phyloP scores from a whole-genome alignment of 1,284 basidiomycete genomes.

The Trametes hirsuta region DNA sequence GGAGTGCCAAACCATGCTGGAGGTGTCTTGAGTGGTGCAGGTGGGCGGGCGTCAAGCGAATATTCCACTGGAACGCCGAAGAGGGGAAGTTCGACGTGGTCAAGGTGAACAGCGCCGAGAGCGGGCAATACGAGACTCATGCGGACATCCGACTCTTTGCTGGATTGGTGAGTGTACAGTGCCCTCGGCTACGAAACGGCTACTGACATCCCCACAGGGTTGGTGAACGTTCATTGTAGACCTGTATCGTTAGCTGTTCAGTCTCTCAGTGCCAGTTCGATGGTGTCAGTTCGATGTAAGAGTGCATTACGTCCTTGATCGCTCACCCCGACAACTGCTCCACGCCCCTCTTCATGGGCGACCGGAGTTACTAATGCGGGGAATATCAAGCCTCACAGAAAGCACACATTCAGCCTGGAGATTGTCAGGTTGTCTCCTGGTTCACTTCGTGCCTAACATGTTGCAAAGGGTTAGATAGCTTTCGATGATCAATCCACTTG shows the following conservation, averaged over 20 bases:
- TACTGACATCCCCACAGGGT: conserved; percentile 16
- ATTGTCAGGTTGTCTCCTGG: conserved; percentile 19
- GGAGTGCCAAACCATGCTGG: conserved; percentile 55
- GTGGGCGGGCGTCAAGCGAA: conserved; percentile 61
- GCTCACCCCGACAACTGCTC: conserved; percentile 33
- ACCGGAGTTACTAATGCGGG: conserved; percentile 33
- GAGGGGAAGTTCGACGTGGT: conserved; percentile 51
- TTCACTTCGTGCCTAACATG: conserved; percentile 31
- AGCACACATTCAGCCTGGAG: conserved; percentile 28
- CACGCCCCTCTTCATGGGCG: conserved; percentile 25
- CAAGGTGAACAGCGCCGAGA: conserved; percentile 49
- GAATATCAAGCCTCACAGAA: conserved; percentile 20
- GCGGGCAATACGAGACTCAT: conserved; percentile 49
- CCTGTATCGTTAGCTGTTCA: conserved; percentile 5
- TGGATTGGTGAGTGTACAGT: conserved; percentile 39
- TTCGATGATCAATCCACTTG: too few species aligned
- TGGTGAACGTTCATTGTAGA: conserved; percentile 19
- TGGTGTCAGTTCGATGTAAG: background rate
- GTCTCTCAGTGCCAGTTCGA: background rate
- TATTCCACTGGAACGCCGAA: conserved; percentile 56
- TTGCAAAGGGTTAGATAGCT: too few species aligned
- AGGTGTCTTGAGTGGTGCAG: conserved; percentile 57
- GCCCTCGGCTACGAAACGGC: background rate
- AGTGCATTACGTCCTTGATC: too few species aligned
- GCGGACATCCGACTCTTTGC: conserved; percentile 49